These are phyloP conservation scores for Geopyxis carbonaria DNA, from an alignment of 495 filamentous ascomycete genomes.

Conservation along the genomic window DNA sequence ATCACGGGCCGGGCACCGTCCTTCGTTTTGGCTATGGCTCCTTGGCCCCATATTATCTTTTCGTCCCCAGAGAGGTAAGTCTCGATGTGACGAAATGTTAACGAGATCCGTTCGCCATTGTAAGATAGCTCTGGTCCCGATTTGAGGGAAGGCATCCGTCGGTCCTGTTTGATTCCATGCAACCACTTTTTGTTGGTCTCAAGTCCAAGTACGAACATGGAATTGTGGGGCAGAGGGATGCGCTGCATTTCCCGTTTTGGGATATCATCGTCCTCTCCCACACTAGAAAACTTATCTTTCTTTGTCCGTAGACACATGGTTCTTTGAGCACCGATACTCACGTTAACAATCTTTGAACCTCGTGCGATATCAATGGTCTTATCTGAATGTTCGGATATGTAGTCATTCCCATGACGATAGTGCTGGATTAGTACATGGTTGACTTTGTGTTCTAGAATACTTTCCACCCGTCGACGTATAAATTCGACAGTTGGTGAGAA, in stretches of 20 bases:
- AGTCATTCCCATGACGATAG: constrained; percentile 79
- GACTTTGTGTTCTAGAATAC: constrained; percentile 56
- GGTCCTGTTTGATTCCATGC: constrained; percentile 78
- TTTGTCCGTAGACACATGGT: constrained; percentile 86
- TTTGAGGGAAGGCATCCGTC: constrained; percentile 48
- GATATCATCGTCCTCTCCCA: constrained; percentile 14
- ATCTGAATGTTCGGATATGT: constrained; percentile 92
- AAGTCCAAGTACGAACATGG: constrained; percentile 66
- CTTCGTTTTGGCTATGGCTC: constrained; percentile 50
- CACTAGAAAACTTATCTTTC: constrained; percentile 26
- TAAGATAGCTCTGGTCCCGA: constrained; percentile 51
- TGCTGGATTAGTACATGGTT: constrained; percentile 91
- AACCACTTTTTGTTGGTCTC: constrained; percentile 74
- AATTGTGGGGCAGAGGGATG: constrained; percentile 69
- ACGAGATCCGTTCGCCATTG: constrained; percentile 62
- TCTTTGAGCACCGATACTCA: constrained; percentile 79
- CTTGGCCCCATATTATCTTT: constrained; percentile 75
- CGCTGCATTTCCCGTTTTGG: constrained; percentile 39
- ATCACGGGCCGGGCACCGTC: constrained; percentile 42
- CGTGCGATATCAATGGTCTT: constrained; percentile 86
- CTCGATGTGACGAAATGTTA: constrained; percentile 83
- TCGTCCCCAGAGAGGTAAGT: constrained; percentile 55
- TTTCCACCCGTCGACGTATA: constrained; percentile 50
- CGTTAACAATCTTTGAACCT: constrained; percentile 71
- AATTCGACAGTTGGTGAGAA: constrained; percentile 56